These are phyloP conservation scores for Mangifera indica DNA, from an alignment of 345 rosid genomes.

Conservation along the genomic window DNA sequence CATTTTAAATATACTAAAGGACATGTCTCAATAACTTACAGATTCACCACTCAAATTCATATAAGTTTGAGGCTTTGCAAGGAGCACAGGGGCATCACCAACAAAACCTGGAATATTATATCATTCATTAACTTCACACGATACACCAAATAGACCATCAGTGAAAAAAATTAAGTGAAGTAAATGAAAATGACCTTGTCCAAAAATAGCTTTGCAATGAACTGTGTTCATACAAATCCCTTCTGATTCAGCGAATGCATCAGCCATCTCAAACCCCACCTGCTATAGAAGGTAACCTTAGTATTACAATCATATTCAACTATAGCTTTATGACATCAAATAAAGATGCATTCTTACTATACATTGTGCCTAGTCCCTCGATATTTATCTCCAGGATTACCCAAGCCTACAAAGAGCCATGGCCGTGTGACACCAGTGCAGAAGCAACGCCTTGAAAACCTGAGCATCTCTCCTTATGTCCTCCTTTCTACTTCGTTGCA, in stretches of 20 bases:
- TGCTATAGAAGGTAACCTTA: slow-evolving; percentile 17
- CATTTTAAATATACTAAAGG: background rate
- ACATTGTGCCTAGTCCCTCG: slow-evolving; percentile 86
- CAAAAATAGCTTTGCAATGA: slow-evolving; percentile 68
- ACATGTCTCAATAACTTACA: slow-evolving; percentile 34
- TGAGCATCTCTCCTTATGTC: background rate
- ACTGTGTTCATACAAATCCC: slow-evolving; percentile 50
- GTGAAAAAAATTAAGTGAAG: background rate
- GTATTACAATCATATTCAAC: slow-evolving; percentile 3
- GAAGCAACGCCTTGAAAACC: slow-evolving; percentile 42
- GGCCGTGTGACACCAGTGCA: slow-evolving; percentile 53
- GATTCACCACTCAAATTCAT: slow-evolving; percentile 99
- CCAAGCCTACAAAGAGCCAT: slow-evolving; percentile 85
- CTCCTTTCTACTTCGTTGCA: background rate
- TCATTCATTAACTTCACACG: slow-evolving; percentile 8
- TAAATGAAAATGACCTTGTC: slow-evolving; percentile 48
- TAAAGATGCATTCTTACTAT: background rate
- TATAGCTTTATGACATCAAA: background rate
- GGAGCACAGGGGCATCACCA: slow-evolving; percentile 52
- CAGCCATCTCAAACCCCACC: slow-evolving; percentile 83
- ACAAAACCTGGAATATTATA: slow-evolving; percentile 46
- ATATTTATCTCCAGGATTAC: slow-evolving; percentile 87
- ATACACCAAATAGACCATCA: background rate
- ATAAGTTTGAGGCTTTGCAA: slow-evolving; percentile 83
- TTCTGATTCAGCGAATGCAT: slow-evolving; percentile 60